Evolutionary conservation across 768 basidiomycete genomes (phyloP).

Genomic region (Pleurotus eryngii): DNA sequence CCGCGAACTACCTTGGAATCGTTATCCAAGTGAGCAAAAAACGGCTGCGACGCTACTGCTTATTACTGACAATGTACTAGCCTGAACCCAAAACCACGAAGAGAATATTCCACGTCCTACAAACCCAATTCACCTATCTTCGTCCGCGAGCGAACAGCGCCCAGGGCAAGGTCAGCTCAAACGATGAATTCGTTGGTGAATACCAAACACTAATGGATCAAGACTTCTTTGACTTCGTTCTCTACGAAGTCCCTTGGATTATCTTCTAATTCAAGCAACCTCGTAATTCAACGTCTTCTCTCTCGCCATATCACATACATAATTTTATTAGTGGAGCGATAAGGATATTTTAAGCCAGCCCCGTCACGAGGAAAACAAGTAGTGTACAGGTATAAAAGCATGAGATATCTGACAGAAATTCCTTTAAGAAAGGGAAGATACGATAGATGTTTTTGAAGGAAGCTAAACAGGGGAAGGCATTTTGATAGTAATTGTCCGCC

Average conservation of each 20-base stretch:
- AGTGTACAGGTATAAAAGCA: conserved; percentile 34
- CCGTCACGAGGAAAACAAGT: conserved; percentile 22
- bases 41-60: not conserved
- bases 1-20: conserved; percentile 84
- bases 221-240: conserved; percentile 92
- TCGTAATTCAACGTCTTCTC: conserved; percentile 6
- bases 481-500: conserved; percentile 18
- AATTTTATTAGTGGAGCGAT: conserved; percentile 55
- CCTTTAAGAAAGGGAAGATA: conserved; percentile 7
- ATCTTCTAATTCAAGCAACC: conserved; percentile 40
- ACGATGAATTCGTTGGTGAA: conserved; percentile 82
- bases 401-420: conserved; percentile 20
- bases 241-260: conserved; percentile 94
- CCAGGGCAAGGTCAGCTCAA: conserved; percentile 35
- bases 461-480: conserved; percentile 17
- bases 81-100: conserved; percentile 85
- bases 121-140: conserved; percentile 79
- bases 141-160: conserved; percentile 59
- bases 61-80: conserved; percentile 31
- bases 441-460: conserved; percentile 10
- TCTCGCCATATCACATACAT: conserved; percentile 21
- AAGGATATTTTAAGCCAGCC: conserved; percentile 60
- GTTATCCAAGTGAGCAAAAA: conserved; percentile 61
- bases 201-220: conserved; percentile 92
- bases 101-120: conserved; percentile 71